These are phyloP conservation scores for Russula foetens DNA, from an alignment of 768 basidiomycete species.

Conservation along the genomic window DNA sequence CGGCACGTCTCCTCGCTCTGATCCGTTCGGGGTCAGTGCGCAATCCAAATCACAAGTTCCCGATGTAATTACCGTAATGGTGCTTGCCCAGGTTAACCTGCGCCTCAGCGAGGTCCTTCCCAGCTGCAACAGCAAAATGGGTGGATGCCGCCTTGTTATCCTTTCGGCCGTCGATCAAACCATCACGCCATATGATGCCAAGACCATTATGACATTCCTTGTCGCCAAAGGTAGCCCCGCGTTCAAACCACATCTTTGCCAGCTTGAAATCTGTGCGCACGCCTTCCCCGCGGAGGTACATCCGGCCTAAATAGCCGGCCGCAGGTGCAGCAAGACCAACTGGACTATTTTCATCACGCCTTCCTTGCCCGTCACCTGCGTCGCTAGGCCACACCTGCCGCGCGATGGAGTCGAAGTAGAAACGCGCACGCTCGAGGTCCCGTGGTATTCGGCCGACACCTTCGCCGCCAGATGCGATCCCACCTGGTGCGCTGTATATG, in stretches of 20 bases:
- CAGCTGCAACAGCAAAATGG: slow-evolving; percentile 74
- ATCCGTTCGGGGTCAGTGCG: slow-evolving; percentile 2
- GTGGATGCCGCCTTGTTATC: slow-evolving; percentile 56
- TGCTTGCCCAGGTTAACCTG: slow-evolving; percentile 85
- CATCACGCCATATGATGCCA: slow-evolving; percentile 90
- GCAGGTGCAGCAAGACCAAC: slow-evolving; percentile 63
- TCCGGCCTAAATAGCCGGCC: slow-evolving; percentile 85
- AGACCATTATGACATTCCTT: slow-evolving; percentile 85
- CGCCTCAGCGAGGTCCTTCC: slow-evolving; percentile 86
- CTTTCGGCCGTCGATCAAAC: slow-evolving; percentile 54
- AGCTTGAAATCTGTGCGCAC: slow-evolving; percentile 63
- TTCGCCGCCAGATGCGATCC: slow-evolving; percentile 81
- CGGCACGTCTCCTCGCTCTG: slow-evolving; percentile 62
- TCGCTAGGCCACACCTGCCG: slow-evolving; percentile 86
- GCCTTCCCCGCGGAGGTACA: slow-evolving; percentile 93
- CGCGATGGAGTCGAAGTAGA: slow-evolving; percentile 82
- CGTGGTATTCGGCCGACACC: slow-evolving; percentile 85
- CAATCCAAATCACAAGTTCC: background rate
- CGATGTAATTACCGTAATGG: slow-evolving; percentile 43
- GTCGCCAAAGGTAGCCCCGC: slow-evolving; percentile 74
- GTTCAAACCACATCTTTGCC: slow-evolving; percentile 92
- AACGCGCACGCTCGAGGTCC: slow-evolving; percentile 65
- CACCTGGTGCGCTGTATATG: slow-evolving; percentile 72
- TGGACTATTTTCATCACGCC: slow-evolving; percentile 25
- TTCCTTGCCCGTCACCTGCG: slow-evolving; percentile 44